Evolutionary conservation across 208 protist genomes (phyloP).

Genomic region (Phytomonas francai): DNA sequence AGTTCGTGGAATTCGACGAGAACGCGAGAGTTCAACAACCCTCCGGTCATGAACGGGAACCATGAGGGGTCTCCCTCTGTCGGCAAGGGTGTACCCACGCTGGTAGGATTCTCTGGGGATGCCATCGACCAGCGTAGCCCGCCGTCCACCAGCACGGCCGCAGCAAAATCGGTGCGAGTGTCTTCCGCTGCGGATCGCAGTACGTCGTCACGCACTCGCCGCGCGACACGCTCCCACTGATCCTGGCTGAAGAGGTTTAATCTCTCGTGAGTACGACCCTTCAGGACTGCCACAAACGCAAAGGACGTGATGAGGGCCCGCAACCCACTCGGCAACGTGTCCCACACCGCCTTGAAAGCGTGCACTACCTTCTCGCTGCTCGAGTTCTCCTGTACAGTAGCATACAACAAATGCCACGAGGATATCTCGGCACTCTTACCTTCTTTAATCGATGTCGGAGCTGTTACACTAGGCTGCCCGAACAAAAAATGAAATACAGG

Average conservation of each 20-base stretch:
- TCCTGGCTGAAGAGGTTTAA: background rate
- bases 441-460: background rate
- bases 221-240: background rate
- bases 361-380: background rate
- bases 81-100: background rate
- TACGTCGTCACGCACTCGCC: background rate
- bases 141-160: background rate
- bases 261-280: background rate
- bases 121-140: background rate
- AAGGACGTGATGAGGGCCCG: background rate
- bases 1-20: background rate
- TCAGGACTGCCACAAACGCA: background rate
- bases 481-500: slow-evolving; percentile 46
- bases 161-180: background rate
- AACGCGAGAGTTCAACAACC: background rate
- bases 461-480: slow-evolving; percentile 5
- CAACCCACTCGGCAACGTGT: background rate
- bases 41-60: background rate
- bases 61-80: background rate
- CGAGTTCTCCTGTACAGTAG: slow-evolving; percentile 8
- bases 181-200: background rate
- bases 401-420: slow-evolving; percentile 26
- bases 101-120: background rate
- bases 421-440: background rate
- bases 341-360: background rate